phyloP scores from a whole-genome alignment of 2,329 filamentous ascomycete species.

The Venturia oleaginea region DNA sequence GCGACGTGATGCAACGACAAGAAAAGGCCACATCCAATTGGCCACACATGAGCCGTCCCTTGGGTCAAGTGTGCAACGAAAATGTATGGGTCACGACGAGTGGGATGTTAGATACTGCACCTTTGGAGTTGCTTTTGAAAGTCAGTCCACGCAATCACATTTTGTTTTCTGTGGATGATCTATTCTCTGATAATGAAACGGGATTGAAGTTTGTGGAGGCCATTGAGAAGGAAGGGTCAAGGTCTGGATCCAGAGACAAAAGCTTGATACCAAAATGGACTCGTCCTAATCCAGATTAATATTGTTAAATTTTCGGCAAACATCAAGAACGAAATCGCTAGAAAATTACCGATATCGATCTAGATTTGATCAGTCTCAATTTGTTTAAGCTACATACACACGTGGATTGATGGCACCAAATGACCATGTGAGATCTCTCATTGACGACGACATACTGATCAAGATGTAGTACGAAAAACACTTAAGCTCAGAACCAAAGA shows the following conservation, averaged over 20 bases:
- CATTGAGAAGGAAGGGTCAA: neutral
- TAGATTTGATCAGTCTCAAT: too few relatives aligned
- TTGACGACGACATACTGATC: too few relatives aligned
- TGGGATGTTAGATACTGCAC: neutral
- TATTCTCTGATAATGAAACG: neutral
- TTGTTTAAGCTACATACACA: too few relatives aligned
- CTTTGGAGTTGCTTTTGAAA: neutral
- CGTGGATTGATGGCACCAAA: too few relatives aligned
- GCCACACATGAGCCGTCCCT: neutral
- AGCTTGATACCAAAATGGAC: too few relatives aligned
- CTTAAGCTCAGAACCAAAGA: too few relatives aligned
- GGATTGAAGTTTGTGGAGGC: neutral
- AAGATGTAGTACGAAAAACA: too few relatives aligned
- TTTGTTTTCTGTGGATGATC: neutral
- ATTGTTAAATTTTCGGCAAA: too few relatives aligned
- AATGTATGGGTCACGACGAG: constrained; percentile 4
- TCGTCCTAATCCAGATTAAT: too few relatives aligned
- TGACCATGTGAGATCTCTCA: too few relatives aligned
- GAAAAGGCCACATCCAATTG: neutral
- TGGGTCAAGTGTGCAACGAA: neutral
- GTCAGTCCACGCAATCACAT: neutral
- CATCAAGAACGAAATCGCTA: too few relatives aligned
- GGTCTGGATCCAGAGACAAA: neutral
- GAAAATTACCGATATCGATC: too few relatives aligned
- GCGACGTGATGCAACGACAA: neutral